Percentiles rank a stretch among this genome's conserved stretches.
phyloP scores from a whole-genome alignment of 768 basidiomycete genomes.

The Russula foetens region DNA sequence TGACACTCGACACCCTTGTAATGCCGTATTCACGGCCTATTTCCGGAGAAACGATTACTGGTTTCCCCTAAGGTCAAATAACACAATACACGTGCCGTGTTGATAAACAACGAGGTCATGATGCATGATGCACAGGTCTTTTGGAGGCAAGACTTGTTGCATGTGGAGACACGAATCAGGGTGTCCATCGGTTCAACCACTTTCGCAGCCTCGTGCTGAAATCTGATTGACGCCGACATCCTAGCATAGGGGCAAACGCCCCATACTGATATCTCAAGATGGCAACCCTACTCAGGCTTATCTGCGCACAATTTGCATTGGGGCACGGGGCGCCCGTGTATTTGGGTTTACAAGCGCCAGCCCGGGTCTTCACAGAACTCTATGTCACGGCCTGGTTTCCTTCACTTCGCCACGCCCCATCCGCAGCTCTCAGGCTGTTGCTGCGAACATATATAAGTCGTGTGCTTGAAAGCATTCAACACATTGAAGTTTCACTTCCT shows the following conservation, averaged over 20 bases:
- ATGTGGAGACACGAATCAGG: not conserved
- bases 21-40: not conserved
- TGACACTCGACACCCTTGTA: not conserved
- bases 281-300: not conserved
- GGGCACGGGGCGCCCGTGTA: conserved; percentile 16
- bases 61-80: not conserved
- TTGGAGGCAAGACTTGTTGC: not conserved
- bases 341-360: conserved; percentile 9
- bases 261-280: not conserved
- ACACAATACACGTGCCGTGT: not conserved
- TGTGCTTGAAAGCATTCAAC: not conserved
- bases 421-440: conserved; percentile 1
- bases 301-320: not conserved
- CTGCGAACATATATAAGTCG: conserved; percentile 8
- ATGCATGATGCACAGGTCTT: not conserved
- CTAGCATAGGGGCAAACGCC: not conserved
- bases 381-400: not conserved
- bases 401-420: not conserved
- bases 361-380: conserved; percentile 2
- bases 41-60: not conserved
- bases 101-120: not conserved
- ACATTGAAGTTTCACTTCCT: conserved; percentile 1
- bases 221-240: not conserved
- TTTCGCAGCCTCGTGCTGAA: not conserved
- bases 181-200: not conserved